These are phyloP conservation scores for Oryza meyeriana DNA, from an alignment of 176 grass and related monocot genomes.

Conservation along the genomic window DNA sequence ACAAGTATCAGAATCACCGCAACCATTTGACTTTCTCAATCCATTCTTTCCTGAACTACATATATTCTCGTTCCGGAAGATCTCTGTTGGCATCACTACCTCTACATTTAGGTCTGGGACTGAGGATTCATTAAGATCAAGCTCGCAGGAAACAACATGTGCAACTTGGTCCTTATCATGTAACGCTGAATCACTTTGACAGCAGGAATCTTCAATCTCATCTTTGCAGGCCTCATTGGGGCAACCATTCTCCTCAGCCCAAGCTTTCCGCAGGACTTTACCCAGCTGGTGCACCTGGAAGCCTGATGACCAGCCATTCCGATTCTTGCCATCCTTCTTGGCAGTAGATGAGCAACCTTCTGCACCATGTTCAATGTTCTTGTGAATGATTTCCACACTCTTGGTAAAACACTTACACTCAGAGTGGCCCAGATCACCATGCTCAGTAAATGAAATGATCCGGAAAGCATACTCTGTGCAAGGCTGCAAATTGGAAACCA, in stretches of 20 bases:
- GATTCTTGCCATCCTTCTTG: conserved; percentile 48
- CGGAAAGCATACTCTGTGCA: conserved; percentile 89
- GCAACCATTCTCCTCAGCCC: conserved; percentile 65
- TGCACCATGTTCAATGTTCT: conserved; percentile 48
- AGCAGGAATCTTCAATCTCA: conserved; percentile 70
- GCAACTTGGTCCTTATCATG: conserved; percentile 41
- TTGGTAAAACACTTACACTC: conserved; percentile 84
- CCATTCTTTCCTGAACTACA: conserved; percentile 57
- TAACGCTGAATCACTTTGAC: conserved; percentile 58
- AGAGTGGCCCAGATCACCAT: conserved; percentile 88
- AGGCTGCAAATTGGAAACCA: conserved; percentile 82
- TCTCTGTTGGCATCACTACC: conserved; percentile 56
- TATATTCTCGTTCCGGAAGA: conserved; percentile 49
- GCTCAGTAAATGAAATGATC: conserved; percentile 84
- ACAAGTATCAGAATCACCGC: conserved; percentile 54
- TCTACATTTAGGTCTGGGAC: conserved; percentile 93
- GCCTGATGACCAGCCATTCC: conserved; percentile 45
- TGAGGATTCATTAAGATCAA: conserved; percentile 67
- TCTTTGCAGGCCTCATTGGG: conserved; percentile 57
- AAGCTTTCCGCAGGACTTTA: conserved; percentile 64
- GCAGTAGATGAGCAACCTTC: conserved; percentile 55
- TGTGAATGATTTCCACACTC: conserved; percentile 84
- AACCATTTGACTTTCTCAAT: conserved; percentile 48
- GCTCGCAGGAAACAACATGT: conserved; percentile 35
- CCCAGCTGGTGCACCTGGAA: conserved; percentile 83